phyloP scores from a whole-genome alignment of 2,329 filamentous ascomycete genomes.

The Colletotrichum eleusines region DNA sequence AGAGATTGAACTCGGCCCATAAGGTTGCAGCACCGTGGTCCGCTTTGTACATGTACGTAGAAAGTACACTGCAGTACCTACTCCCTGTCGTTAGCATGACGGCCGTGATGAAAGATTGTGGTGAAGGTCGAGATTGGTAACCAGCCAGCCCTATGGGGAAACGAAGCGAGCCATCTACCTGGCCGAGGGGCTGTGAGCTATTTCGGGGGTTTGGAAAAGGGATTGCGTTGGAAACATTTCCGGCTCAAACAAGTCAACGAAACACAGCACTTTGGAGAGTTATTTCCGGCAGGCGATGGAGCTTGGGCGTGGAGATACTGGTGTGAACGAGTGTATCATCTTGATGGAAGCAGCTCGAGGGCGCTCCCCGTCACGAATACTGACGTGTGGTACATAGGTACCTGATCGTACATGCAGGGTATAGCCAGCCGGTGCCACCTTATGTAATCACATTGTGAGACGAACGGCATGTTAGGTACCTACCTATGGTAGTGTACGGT shows the following conservation, averaged over 20 bases:
- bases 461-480: too few relatives aligned
- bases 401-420: too few relatives aligned
- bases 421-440: too few relatives aligned
- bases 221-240: conserved; percentile 5
- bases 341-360: conserved; percentile 7
- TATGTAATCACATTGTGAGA: not conserved
- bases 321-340: conserved; percentile 17
- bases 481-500: too few relatives aligned
- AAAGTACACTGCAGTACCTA: too few relatives aligned
- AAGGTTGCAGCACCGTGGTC: conserved; percentile 9
- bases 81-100: conserved; percentile 33
- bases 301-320: not conserved
- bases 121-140: conserved; percentile 9
- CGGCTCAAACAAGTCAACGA: conserved; percentile 4
- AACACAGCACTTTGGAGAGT: not conserved
- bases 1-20: conserved; percentile 28
- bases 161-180: conserved; percentile 26
- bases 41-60: too few relatives aligned
- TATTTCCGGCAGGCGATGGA: conserved; percentile 22
- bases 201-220: conserved; percentile 9
- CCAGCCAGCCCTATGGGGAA: conserved; percentile 23
- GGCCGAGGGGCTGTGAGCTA: conserved; percentile 17
- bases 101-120: conserved; percentile 24
- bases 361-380: not conserved
- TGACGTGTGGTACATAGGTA: not conserved